Base-by-base conservation (phyloP, 768 basidiomycete genomes). In the Mycena rebaudengoi region DNA sequence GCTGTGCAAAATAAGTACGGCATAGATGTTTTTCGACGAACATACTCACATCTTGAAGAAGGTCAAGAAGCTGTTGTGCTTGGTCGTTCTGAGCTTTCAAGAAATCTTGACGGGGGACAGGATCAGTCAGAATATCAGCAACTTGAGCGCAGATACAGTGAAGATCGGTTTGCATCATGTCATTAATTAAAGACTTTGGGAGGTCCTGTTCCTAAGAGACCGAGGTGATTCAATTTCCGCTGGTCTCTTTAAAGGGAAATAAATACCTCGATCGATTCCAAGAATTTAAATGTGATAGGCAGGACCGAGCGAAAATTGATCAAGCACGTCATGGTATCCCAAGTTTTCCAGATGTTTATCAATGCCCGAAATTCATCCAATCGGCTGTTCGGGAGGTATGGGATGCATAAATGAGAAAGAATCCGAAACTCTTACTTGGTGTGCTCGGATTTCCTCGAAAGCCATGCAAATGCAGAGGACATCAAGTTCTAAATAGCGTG, bases 31-130 rank as follows among this genome's bases (percentile, higher is more conserved):
- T n/a, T 29, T 7, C 6, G n/a, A 32, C 1, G 32, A 33, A 18
- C 5, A n/a, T 26, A 8, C 4, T 46, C 51, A 70, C 70, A 51
- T 61, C 66, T 63, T 71, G 70, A 4, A 71, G 49, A 30, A 69
- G 64, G 32, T 71, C 65, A 12, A 71, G 53, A 18, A 71, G 52
- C 30, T 64, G 61, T n/a, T 70, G 66, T 21, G 70, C 69, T 18
- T 64, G n/a, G 7, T 60, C 53, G 21, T 44, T 49, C 41, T 21
- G 33, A n/a, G 50, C n/a, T 7, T 54, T 50, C n/a, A 67, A 33
- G 49, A 67, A 67, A 7, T 62, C 50, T 5, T 33, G 14, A 28
- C 63, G 55, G 1, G 52, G 20, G 14, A 25, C 25, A 35, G n/a
- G 32, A 49, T 67, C 41, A 14, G 25, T 20, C 10, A 63, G 51